Evolutionary conservation across 768 basidiomycete genomes (phyloP), one percentile per base, ranked within the genome.

Genomic region (Termitomyces sp.): DNA sequence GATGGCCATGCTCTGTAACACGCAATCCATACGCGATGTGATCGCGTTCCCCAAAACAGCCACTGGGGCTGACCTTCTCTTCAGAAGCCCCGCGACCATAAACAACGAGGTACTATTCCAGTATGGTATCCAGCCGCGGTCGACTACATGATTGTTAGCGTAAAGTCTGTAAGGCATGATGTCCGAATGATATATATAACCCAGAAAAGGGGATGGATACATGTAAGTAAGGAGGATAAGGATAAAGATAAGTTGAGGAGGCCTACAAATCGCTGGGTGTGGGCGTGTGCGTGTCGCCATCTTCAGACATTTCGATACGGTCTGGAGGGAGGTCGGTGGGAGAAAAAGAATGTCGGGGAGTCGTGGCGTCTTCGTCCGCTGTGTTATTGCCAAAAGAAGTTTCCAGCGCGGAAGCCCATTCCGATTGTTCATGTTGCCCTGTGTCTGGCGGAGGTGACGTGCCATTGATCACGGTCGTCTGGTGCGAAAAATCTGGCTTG

Each of bases 31-130:
- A 64, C 82, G 93, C 60, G 94, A 97, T 66, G 95, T 98, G 62
- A 96, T 98, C 63, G 95, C 95, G 20, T 98, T 98, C 77, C 95
- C 95, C 9, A 98, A 98, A 78, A 89, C 90, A 8, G 83, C 85
- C 40, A 83, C 76, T 58, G 95, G 95, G 5, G 82, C 85, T 24
- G 95, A 98, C 73, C 83, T 87, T 43, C 83, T 96, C 39, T 95
- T 97, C 80, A 89, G 85, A 72, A 93, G 93, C 72, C 95, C 95
- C 40, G 85, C 91, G 13, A 65, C 81, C 18, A 78, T 86, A 55
- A 66, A 69, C 56, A 68, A 73, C 24, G 78, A 82, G 34, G 75
- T 82, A 34, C 72, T 93, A 53, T 64, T 76, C 62, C 83, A 88
- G 68, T 92, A 91, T 70, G 83, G 84, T 63, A 79, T 91, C 62